A percentile compares a stretch with the other conserved stretches of the same genome.
phyloP scores from a whole-genome alignment of 805 yeast genomes.

The Ogataea ramenticola region DNA sequence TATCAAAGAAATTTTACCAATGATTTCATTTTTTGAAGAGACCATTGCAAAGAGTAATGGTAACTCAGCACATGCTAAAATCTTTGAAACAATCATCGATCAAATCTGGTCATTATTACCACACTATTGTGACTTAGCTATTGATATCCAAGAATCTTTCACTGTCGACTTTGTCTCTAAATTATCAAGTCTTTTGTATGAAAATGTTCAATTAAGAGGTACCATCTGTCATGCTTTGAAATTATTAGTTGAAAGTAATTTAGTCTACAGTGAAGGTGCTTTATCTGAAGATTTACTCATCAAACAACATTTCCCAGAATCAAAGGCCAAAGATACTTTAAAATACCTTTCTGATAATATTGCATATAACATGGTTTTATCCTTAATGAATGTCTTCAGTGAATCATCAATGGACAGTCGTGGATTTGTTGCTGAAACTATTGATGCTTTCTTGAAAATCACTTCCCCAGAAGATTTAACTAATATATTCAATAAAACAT shows the following conservation, averaged over 20 bases:
- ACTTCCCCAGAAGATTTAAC: constrained; percentile 60
- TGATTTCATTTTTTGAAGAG: constrained; percentile 44
- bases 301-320: constrained; percentile 53
- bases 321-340: constrained; percentile 48
- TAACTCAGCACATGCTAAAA: constrained; percentile 62
- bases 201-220: constrained; percentile 67
- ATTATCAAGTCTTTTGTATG: constrained; percentile 67
- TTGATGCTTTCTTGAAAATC: constrained; percentile 71
- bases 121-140: constrained; percentile 80
- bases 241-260: constrained; percentile 69
- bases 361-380: constrained; percentile 74
- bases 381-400: constrained; percentile 86
- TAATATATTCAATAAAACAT: constrained; percentile 77
- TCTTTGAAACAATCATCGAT: constrained; percentile 77
- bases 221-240: constrained; percentile 79
- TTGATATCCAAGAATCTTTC: constrained; percentile 59
- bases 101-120: constrained; percentile 93
- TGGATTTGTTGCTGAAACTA: constrained; percentile 78
- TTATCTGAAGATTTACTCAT: constrained; percentile 50
- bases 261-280: constrained; percentile 55
- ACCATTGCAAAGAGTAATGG: constrained; percentile 36
- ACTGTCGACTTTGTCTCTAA: constrained; percentile 71
- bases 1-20: constrained; percentile 58
- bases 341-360: constrained; percentile 52
- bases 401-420: constrained; percentile 81